These are phyloP conservation scores for Xenoacremonium recifei DNA, from an alignment of 2,329 filamentous ascomycete genomes.

Conservation along the genomic window DNA sequence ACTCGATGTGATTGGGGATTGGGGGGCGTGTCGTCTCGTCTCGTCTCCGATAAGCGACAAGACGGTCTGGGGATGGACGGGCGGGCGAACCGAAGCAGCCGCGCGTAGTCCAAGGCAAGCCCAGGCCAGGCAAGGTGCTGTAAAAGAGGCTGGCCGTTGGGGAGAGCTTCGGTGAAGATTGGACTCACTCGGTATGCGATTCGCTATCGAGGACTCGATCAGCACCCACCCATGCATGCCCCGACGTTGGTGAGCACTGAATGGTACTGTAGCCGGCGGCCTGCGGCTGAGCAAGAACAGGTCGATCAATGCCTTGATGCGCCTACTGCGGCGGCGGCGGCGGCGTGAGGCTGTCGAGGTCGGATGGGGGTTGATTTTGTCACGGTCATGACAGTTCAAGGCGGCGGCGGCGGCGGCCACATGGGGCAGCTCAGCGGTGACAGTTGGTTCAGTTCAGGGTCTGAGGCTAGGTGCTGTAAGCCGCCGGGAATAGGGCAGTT, in stretches of 20 bases:
- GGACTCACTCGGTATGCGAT: background rate
- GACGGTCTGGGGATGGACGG: background rate
- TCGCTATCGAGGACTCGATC: conserved; percentile 15
- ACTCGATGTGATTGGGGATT: too few relatives aligned
- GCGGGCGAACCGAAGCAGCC: background rate
- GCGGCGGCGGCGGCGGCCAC: background rate
- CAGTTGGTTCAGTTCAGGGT: too few relatives aligned
- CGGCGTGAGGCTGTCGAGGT: background rate
- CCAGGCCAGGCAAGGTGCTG: too few relatives aligned
- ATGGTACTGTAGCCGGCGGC: too few relatives aligned
- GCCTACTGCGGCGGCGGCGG: background rate
- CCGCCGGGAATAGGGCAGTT: too few relatives aligned
- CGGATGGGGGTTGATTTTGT: background rate
- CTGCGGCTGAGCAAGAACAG: background rate
- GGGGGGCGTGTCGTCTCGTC: too few relatives aligned
- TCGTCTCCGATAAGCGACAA: too few relatives aligned
- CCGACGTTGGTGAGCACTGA: too few relatives aligned
- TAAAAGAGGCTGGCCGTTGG: too few relatives aligned
- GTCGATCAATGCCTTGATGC: background rate
- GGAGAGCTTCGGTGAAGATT: background rate
- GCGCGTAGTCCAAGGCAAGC: background rate
- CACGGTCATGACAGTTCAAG: conserved; percentile 1
- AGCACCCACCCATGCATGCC: conserved; percentile 15
- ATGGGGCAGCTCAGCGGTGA: background rate
- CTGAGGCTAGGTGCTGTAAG: too few relatives aligned